Base-by-base conservation (phyloP, 768 basidiomycete genomes). In the Hypholoma sublateritium region DNA sequence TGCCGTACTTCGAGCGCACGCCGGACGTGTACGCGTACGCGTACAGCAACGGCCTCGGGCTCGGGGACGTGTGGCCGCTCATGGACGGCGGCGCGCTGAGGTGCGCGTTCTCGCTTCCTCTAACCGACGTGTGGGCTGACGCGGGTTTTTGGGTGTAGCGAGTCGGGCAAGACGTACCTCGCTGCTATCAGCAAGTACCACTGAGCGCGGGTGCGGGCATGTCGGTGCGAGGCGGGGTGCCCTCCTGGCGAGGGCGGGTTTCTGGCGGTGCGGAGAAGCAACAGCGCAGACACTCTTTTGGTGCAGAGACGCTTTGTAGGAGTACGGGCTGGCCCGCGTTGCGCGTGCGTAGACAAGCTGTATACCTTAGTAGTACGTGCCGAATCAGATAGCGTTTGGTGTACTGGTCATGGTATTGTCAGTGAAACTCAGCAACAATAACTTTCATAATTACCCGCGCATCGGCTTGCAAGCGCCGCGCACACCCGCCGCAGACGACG, bases 21-120 rank as follows among this genome's bases (percentile, higher is more conserved):
- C 46, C 62, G 8, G 66, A 72, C 22, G 67, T 80, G 35, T 72
- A 69, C 41, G 79, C 77, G 7, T 80, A 79, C 59, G 79, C 75
- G 4, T 80, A 79, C 56, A 79, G 78, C 64, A 79, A 80, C 56
- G 79, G 79, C 6, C 61, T 73, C 25, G 79, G 78, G 16, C 72
- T 80, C 17, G 79, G 79, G 9, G 66, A 74, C 54, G 74, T 74
- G 24, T 80, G 79, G 79, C 78, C 79, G 7, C 67, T 80, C 67
- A 75, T 70, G 67, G 67, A 67, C 17, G 68, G 67, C 6, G 62
- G 67, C 55, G 68, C 69, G 32, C 61, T 77, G 55, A 78, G 76
- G 77, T 75, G 41, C 34, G 69, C 32, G 0, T 21, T 54, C 19
- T 32, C 6, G 6, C 50, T 49, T 13, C 37, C 34, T 14, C 45